phyloP scores from a whole-genome alignment of 306 rosid species.

The Trifolium fragiferum region DNA sequence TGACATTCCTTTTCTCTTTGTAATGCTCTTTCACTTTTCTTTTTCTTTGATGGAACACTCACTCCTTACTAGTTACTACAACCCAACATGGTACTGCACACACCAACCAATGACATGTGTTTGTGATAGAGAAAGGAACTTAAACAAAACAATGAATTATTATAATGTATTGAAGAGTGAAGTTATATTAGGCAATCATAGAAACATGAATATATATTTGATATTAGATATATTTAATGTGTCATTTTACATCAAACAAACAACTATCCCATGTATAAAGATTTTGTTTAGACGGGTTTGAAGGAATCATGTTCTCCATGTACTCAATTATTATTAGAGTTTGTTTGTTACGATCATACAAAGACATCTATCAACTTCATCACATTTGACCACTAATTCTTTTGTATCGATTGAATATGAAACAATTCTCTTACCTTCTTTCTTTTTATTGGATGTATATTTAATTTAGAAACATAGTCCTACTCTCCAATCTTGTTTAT shows the following conservation, averaged over 20 bases:
- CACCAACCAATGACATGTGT: conserved; percentile 40
- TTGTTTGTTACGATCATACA: conserved; percentile 29
- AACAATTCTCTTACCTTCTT: background rate
- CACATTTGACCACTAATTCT: background rate
- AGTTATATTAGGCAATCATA: conserved; percentile 34
- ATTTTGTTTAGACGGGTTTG: conserved; percentile 45
- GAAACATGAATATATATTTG: conserved; percentile 23
- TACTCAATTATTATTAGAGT: conserved; percentile 47
- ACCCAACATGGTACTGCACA: conserved; percentile 18
- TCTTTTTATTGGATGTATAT: background rate
- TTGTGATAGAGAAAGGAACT: conserved; percentile 38
- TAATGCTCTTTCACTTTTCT: conserved; percentile 43
- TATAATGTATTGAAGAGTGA: conserved; percentile 34
- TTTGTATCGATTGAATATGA: background rate
- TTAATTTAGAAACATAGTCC: background rate
- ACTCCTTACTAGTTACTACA: conserved; percentile 39
- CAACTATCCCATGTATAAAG: conserved; percentile 37
- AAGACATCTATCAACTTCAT: conserved; percentile 44
- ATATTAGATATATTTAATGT: conserved; percentile 25
- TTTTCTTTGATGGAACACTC: conserved; percentile 46
- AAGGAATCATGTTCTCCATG: conserved; percentile 44
- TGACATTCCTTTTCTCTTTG: conserved; percentile 55
- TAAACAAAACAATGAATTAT: no score
- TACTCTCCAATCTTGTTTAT: no score
- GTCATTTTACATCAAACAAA: conserved; percentile 40